Evolutionary conservation across 1,284 basidiomycete species (phyloP), one percentile per base, ranked within the genome.

Genomic region (Xanthoconium separans): DNA sequence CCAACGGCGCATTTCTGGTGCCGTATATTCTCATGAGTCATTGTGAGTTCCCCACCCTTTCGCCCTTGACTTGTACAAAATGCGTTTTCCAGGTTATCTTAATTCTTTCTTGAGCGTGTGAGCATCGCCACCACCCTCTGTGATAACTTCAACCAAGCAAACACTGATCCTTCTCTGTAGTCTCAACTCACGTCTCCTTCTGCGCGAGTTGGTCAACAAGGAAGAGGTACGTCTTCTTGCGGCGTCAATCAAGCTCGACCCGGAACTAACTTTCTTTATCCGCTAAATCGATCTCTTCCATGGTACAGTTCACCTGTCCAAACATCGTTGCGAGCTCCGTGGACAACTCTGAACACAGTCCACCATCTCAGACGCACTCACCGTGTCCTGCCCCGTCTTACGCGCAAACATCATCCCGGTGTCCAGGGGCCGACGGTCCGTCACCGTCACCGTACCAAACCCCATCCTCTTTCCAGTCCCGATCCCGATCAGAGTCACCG

Each of bases 21-120:
- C 67, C 67, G 0, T 69, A 72, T 33, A 69, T 69, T 44, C 62
- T 69, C 6, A 70, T 69, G 65, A 68, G 67, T 24, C 64, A 72
- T 47, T 69, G 70, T 65, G 18, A 37, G 65, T 49, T 33, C 2
- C 13, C 4, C 2, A 0, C 13, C 1, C 2, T 13, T 46, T 37
- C n/a, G 2, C 11, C 8, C n/a, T 2, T 1, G 20, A n/a, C 1
- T 27, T 6, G 16, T 40, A 13, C 44, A 13, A 0, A 47, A 16
- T 5, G 0, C 2, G 2, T 31, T 13, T 4, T 6, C 13, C 44
- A 69, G 67, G 58, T 47, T 72, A 69, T 48, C 58, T 69, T 33
- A 69, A 71, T 31, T 72, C 70, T 4, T 71, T 72, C 34, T 40
- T 69, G 36, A 70, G 69, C 29, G 64, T 69, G 70, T 69, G 43